phyloP scores from a whole-genome alignment of 345 rosid species.

The Anastatica hierochuntica region DNA sequence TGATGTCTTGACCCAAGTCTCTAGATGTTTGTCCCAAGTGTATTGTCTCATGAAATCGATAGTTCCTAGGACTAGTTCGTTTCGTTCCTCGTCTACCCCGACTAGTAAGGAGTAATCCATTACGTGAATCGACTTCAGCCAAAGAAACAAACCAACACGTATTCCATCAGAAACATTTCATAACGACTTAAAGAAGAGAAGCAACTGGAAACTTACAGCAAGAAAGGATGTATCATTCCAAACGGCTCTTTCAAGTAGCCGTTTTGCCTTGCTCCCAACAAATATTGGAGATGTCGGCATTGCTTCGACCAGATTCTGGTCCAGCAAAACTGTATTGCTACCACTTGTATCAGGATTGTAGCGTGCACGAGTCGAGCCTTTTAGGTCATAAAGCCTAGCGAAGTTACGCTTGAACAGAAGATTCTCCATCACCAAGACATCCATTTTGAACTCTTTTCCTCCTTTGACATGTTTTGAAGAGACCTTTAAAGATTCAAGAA shows the following conservation, averaged over 20 bases:
- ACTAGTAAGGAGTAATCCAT: constrained; percentile 94
- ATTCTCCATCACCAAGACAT: constrained; percentile 95
- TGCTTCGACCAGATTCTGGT: constrained; percentile 92
- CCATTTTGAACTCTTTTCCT: constrained; percentile 89
- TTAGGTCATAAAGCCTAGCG: constrained; percentile 79
- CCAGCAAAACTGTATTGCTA: constrained; percentile 79
- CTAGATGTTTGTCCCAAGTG: constrained; percentile 97
- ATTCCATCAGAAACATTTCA: constrained; percentile 13
- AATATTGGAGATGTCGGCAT: constrained; percentile 95
- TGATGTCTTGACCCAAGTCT: constrained; percentile 83
- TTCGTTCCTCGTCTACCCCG: constrained; percentile 75
- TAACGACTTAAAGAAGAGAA: background rate
- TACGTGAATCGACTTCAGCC: constrained; percentile 62
- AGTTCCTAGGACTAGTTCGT: constrained; percentile 75
- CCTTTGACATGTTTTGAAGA: constrained; percentile 75
- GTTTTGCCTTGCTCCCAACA: constrained; percentile 87
- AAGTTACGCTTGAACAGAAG: constrained; percentile 73
- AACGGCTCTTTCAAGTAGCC: constrained; percentile 84
- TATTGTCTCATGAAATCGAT: constrained; percentile 97
- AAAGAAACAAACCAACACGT: constrained; percentile 11
- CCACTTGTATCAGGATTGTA: constrained; percentile 90
- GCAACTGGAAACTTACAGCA: constrained; percentile 51
- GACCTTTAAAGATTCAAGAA: constrained; percentile 44
- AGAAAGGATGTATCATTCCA: constrained; percentile 98
- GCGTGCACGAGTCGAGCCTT: constrained; percentile 90